Evolutionary conservation across 345 rosid genomes (phyloP).

Genomic region (Orychophragmus violaceus): DNA sequence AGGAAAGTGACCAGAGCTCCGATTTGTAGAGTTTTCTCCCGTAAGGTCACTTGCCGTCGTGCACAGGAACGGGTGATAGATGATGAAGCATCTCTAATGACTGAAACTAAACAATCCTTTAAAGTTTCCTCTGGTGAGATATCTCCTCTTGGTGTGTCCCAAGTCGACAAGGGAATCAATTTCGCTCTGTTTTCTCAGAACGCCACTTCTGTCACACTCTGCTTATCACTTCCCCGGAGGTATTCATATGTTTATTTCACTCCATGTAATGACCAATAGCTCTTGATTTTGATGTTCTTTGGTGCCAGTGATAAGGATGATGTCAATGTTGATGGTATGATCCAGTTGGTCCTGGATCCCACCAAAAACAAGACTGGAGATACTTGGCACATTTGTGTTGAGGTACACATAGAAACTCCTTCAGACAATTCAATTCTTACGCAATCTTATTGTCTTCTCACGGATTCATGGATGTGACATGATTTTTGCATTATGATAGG

Average conservation of each 20-base stretch:
- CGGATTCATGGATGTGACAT: neutral
- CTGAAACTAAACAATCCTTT: conserved; percentile 34
- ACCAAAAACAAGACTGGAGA: conserved; percentile 73
- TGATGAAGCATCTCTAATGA: conserved; percentile 48
- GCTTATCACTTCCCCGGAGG: conserved; percentile 68
- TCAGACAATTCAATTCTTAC: neutral
- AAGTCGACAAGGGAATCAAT: conserved; percentile 70
- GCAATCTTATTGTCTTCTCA: neutral
- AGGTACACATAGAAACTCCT: too few relatives aligned
- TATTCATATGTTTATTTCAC: conserved; percentile 12
- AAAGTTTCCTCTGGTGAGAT: conserved; percentile 60
- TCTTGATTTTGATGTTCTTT: neutral
- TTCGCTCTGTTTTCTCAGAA: conserved; percentile 83
- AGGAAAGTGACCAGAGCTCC: conserved; percentile 28
- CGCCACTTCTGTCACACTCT: conserved; percentile 74
- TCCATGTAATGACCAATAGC: neutral
- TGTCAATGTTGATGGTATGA: conserved; percentile 37
- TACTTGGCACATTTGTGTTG: conserved; percentile 75
- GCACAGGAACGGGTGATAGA: conserved; percentile 48
- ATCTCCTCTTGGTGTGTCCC: conserved; percentile 75
- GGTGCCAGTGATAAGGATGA: conserved; percentile 36
- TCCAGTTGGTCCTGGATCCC: conserved; percentile 72
- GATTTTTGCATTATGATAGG: conserved; percentile 36
- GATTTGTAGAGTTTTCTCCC: conserved; percentile 20
- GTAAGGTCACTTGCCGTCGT: conserved; percentile 40